Percentiles rank a stretch among this genome's conserved stretches.
Conservation (phyloP, 805 yeast genomes). For the Tetrapisispora arboricola region DNA sequence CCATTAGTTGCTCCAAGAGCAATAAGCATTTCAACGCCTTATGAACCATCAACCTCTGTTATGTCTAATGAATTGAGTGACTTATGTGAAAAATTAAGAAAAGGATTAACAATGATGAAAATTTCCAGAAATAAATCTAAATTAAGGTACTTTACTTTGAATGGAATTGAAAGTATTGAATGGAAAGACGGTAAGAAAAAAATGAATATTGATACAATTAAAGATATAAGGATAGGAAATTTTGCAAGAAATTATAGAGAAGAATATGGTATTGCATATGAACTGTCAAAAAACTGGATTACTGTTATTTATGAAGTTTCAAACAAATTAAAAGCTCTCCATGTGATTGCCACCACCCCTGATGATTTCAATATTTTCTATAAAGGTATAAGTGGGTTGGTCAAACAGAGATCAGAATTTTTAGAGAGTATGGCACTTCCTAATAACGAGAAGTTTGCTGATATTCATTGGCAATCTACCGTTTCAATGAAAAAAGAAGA, state of each 20-base stretch:
- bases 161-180: slow-evolving; percentile 12
- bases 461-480: slow-evolving; percentile 51
- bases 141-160: slow-evolving; percentile 15
- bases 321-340: slow-evolving; percentile 66
- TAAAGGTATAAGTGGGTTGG: slow-evolving; percentile 44
- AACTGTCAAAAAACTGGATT: slow-evolving; percentile 62
- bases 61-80: slow-evolving; percentile 6
- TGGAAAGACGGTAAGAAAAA: slow-evolving; percentile 25
- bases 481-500: slow-evolving; percentile 30
- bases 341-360: slow-evolving; percentile 53
- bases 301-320: slow-evolving; percentile 62
- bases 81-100: slow-evolving; percentile 8
- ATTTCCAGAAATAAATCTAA: slow-evolving; percentile 25
- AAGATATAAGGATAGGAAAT: slow-evolving; percentile 37
- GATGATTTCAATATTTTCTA: slow-evolving; percentile 46
- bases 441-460: slow-evolving; percentile 47
- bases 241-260: slow-evolving; percentile 82
- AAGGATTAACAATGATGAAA: slow-evolving; percentile 20
- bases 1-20: slow-evolving; percentile 20
- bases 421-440: slow-evolving; percentile 55
- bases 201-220: slow-evolving; percentile 25
- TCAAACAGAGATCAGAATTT: slow-evolving; percentile 47
- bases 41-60: slow-evolving; percentile 5
- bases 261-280: slow-evolving; percentile 64
- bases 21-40: slow-evolving; percentile 9